phyloP scores from a whole-genome alignment of 306 rosid genomes.

The Sphenostylis stenocarpa region DNA sequence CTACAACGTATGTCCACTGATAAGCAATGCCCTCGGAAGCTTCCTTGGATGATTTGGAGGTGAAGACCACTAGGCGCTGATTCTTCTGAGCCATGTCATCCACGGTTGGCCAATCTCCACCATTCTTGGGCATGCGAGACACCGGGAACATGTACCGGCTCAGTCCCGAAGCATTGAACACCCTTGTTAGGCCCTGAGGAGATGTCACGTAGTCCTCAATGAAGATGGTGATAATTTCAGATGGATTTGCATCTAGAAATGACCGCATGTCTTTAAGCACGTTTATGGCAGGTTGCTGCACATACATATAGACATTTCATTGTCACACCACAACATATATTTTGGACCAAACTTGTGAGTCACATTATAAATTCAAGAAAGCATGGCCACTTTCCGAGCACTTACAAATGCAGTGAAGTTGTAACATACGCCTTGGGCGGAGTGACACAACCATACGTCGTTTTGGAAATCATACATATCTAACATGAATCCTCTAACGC shows the following conservation, averaged over 20 bases:
- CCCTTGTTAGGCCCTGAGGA: conserved; percentile 65
- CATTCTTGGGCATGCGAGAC: conserved; percentile 70
- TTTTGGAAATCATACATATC: conserved; percentile 86
- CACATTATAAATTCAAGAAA: neutral
- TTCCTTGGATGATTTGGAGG: conserved; percentile 73
- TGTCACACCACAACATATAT: neutral
- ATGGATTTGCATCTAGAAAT: conserved; percentile 69
- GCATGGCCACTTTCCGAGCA: conserved; percentile 17
- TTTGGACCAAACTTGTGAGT: neutral
- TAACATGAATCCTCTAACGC: conserved; percentile 89
- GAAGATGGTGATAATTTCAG: conserved; percentile 83
- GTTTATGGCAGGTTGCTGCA: conserved; percentile 77
- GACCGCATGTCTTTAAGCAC: conserved; percentile 60
- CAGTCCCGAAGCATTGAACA: conserved; percentile 68
- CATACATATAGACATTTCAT: neutral
- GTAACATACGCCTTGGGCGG: conserved; percentile 58
- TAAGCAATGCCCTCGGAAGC: conserved; percentile 84
- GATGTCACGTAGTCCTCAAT: conserved; percentile 89
- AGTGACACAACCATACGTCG: conserved; percentile 89
- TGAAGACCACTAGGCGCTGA: conserved; percentile 78
- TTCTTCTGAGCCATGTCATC: conserved; percentile 82
- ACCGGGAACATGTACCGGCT: conserved; percentile 60
- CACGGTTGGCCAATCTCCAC: conserved; percentile 80
- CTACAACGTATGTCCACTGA: conserved; percentile 80
- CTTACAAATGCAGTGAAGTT: conserved; percentile 90